A percentile compares a stretch with the other conserved stretches of the same genome.
Evolutionary conservation across 2,329 filamentous ascomycete genomes (phyloP).

Genomic region (Calonectria pseudoturangicola): DNA sequence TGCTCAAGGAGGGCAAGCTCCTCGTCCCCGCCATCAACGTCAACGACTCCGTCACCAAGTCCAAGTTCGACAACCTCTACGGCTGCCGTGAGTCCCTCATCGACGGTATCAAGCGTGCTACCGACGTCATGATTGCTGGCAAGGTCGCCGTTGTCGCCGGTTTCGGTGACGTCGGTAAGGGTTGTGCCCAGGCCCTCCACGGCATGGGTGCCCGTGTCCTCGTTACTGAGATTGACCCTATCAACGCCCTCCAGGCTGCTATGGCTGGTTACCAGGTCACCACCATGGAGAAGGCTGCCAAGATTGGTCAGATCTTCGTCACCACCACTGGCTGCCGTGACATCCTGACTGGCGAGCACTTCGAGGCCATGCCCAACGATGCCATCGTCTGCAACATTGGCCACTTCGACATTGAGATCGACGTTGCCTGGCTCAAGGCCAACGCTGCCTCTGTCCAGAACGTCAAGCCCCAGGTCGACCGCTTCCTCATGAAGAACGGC

Average conservation of each 20-base stretch:
- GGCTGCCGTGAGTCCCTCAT: conserved; percentile 99
- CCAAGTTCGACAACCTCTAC: conserved; percentile 99
- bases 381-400: conserved; percentile 99
- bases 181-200: conserved; percentile 95
- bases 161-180: conserved; percentile 99
- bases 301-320: conserved; percentile 96
- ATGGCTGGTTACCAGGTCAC: conserved; percentile 97
- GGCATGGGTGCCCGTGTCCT: conserved; percentile 98
- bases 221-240: conserved; percentile 97
- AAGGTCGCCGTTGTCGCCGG: conserved; percentile 98
- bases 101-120: conserved; percentile 99
- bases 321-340: conserved; percentile 99
- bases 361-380: conserved; percentile 96
- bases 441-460: conserved; percentile 95
- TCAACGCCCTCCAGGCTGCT: conserved; percentile 99
- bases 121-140: conserved; percentile 99
- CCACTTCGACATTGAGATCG: conserved; percentile 99
- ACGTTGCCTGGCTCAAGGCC: conserved; percentile 99
- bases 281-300: conserved; percentile 97
- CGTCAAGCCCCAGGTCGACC: conserved; percentile 99
- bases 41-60: conserved; percentile 99
- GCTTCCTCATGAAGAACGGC: conserved; percentile 94
- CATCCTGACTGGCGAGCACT: conserved; percentile 93
- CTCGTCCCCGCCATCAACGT: conserved; percentile 98
- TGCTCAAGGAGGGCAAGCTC: conserved; percentile 93